Conservation (phyloP, 2,329 filamentous ascomycete species). For the Thyridium curvatum region DNA sequence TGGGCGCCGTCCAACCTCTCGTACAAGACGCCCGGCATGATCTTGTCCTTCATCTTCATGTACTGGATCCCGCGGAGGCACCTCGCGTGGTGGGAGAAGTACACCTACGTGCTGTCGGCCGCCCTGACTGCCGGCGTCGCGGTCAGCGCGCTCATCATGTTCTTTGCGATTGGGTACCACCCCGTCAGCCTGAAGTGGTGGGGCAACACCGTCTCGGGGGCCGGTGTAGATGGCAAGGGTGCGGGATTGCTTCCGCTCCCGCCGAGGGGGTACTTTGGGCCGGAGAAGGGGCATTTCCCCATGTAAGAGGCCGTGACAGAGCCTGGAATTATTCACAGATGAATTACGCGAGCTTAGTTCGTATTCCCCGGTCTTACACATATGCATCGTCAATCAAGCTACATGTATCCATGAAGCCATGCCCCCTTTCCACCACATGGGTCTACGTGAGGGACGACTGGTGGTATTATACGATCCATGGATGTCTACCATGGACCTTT, state of each 20-base stretch:
- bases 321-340: no score
- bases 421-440: no score
- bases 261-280: slow-evolving; percentile 24
- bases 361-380: no score
- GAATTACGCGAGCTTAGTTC: no score
- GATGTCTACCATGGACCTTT: no score
- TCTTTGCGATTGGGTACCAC: slow-evolving; percentile 34
- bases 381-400: no score
- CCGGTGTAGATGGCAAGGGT: slow-evolving; percentile 21
- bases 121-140: slow-evolving; percentile 35
- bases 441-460: no score
- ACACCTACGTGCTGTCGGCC: slow-evolving; percentile 38
- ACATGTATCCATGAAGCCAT: no score
- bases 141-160: slow-evolving; percentile 32
- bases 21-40: slow-evolving; percentile 35
- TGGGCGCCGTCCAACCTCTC: slow-evolving; percentile 35
- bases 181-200: slow-evolving; percentile 32
- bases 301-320: no score
- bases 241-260: slow-evolving; percentile 20
- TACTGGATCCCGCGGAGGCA: slow-evolving; percentile 30
- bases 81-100: slow-evolving; percentile 38
- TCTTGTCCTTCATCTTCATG: slow-evolving; percentile 35
- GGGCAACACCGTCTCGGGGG: slow-evolving; percentile 36
- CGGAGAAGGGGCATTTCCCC: slow-evolving; percentile 10
- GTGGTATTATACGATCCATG: no score